phyloP scores from a whole-genome alignment of 495 filamentous ascomycete species.

The Neurospora discreta region DNA sequence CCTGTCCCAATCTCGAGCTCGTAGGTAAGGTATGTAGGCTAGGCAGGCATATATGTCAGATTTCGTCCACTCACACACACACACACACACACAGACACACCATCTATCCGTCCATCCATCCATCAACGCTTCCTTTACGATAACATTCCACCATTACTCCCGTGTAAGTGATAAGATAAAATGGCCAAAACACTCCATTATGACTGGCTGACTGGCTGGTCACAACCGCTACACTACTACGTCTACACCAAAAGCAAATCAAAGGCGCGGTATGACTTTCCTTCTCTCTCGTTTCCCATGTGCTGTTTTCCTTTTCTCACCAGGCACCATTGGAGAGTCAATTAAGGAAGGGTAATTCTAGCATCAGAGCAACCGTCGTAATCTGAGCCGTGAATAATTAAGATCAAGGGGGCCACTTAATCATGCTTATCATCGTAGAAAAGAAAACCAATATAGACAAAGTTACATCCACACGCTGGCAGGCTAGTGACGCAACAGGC shows the following conservation, averaged over 20 bases:
- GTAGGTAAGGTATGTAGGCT: too few relatives aligned
- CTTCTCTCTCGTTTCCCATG: neutral
- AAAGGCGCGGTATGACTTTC: neutral
- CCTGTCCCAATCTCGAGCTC: neutral
- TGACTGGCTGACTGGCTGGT: too few relatives aligned
- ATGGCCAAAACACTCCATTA: too few relatives aligned
- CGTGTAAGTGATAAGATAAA: neutral
- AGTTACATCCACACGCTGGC: neutral
- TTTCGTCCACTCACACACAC: neutral
- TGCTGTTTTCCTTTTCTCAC: neutral
- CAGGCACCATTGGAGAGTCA: neutral
- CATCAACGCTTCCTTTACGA: neutral
- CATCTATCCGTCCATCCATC: neutral
- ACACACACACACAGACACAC: too few relatives aligned
- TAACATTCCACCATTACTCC: neutral
- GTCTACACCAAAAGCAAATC: neutral
- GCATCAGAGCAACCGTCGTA: neutral
- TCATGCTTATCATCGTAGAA: neutral
- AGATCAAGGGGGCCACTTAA: too few relatives aligned
- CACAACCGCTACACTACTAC: neutral
- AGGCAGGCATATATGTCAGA: neutral
- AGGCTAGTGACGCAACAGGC: neutral
- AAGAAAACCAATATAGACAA: neutral
- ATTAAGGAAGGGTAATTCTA: neutral
- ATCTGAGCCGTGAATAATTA: neutral